phyloP scores from a whole-genome alignment of 495 filamentous ascomycete genomes.

The Hypoxylon fuscum region DNA sequence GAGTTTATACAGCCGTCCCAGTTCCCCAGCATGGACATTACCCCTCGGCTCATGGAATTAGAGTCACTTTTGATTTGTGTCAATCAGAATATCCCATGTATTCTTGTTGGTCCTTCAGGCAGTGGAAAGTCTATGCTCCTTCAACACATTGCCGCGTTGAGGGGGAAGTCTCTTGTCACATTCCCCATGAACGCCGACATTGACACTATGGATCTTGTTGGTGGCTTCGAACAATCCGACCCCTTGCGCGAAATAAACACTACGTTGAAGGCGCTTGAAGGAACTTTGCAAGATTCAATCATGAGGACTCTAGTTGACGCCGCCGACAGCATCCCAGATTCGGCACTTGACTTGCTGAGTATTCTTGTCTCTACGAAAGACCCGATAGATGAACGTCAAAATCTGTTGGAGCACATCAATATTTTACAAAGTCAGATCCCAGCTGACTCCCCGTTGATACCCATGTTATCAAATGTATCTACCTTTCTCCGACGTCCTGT shows the following conservation, averaged over 20 bases:
- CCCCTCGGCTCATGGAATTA: constrained; percentile 69
- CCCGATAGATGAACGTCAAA: constrained; percentile 41
- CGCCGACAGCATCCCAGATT: constrained; percentile 50
- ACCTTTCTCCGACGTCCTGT: constrained; percentile 54
- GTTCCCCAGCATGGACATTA: constrained; percentile 63
- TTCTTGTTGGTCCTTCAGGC: constrained; percentile 85
- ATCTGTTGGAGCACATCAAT: constrained; percentile 46
- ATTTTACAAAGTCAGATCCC: constrained; percentile 38
- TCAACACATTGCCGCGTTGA: constrained; percentile 76
- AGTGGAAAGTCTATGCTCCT: constrained; percentile 86
- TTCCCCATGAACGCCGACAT: constrained; percentile 91
- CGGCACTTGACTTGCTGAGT: constrained; percentile 55
- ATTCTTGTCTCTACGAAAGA: constrained; percentile 39
- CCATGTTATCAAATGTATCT: constrained; percentile 43
- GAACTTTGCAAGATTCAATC: constrained; percentile 63
- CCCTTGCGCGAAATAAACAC: constrained; percentile 70
- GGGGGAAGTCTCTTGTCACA: constrained; percentile 76
- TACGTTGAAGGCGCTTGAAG: constrained; percentile 62
- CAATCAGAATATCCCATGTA: constrained; percentile 85
- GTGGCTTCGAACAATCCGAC: constrained; percentile 95
- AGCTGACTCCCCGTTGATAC: constrained; percentile 37
- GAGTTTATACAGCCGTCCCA: constrained; percentile 61
- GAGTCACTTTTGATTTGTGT: constrained; percentile 90
- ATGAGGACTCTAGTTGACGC: constrained; percentile 57
- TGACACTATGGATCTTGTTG: constrained; percentile 95